Evolutionary conservation across 192 early-diverging fungal genomes (phyloP), one percentile per base, ranked within the genome.

Genomic region (Coemansia sp.): DNA sequence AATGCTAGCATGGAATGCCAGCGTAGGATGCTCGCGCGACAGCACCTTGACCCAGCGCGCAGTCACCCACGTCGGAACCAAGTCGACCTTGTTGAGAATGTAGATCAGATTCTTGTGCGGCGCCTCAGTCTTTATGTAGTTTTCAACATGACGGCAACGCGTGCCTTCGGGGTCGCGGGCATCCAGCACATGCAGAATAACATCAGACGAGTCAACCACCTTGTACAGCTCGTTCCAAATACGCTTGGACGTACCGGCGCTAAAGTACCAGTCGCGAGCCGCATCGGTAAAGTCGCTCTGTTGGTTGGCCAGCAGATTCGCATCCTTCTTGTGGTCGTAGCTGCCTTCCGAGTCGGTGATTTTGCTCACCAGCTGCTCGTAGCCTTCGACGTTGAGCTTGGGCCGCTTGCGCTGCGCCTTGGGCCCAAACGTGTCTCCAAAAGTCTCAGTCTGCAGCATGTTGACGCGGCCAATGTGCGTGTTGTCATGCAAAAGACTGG

Each of bases 191-290:
- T 97, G 95, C 60, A 97, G 90, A 47, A 99, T 87, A 23, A 93
- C 88, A 78, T 98, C 96, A 0, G 94, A 96, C 14, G 93, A 96
- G 78, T 97, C 95, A 49, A 99, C 88, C 36, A 97, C 94, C 84
- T 99, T 99, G 86, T 99, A 97, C 40, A 99, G 82, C 77, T 99
- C 97, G 80, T 90, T 90, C 97, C 97, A 99, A 60, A 99, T 99
- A 71, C 97, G 89, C 74, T 92, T 94, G 2, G 93, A 95, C 66
- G 95, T 93, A 57, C 97, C 97, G 46, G 94, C 94, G 31, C 86
- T 87, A 67, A 99, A 89, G 62, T 93, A 89, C 69, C 93, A 93
- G 70, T 95, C 93, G 64, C 91, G 85, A 21, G 87, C 86, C 26
- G 85, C 88, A 57, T 93, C 90, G 2, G 80, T 80, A 51, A 81